Evolutionary conservation across 352 stramenopile genomes (phyloP).

Genomic region (Phytopythium vexans): DNA sequence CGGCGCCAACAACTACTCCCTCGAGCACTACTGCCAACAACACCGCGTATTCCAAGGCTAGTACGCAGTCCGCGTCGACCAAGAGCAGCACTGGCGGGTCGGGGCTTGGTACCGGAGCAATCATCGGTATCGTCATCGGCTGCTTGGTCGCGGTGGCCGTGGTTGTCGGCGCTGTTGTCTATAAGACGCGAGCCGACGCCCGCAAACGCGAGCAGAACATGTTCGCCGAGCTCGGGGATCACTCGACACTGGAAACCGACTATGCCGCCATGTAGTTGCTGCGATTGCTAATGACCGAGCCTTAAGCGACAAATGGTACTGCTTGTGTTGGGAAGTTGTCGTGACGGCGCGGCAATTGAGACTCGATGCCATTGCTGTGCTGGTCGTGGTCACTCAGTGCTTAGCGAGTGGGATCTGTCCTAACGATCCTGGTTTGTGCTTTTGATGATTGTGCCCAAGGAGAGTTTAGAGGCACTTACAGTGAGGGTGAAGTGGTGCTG

Average conservation of each 20-base stretch:
- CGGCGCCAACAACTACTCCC: background rate
- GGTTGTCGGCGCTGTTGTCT: constrained; percentile 2
- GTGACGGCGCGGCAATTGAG: too few relatives aligned
- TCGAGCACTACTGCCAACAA: background rate
- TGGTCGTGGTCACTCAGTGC: too few relatives aligned
- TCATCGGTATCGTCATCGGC: constrained; percentile 1
- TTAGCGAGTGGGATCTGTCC: too few relatives aligned
- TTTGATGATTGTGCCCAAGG: too few relatives aligned
- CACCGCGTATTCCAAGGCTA: background rate
- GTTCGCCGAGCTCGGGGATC: constrained; percentile 7
- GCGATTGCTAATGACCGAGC: too few relatives aligned
- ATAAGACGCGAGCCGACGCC: constrained; percentile 4
- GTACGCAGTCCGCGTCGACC: background rate
- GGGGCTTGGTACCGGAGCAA: background rate
- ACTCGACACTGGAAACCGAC: constrained; percentile 3
- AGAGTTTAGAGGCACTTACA: too few relatives aligned
- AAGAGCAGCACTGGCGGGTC: background rate
- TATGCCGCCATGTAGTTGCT: constrained; percentile 6
- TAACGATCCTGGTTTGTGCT: too few relatives aligned
- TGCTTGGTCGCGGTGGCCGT: background rate
- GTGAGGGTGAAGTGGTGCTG: too few relatives aligned
- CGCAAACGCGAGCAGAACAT: constrained; percentile 10
- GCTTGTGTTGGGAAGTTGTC: too few relatives aligned
- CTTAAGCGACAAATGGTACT: too few relatives aligned
- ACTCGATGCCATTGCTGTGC: too few relatives aligned